phyloP scores from a whole-genome alignment of 176 grass and related monocot genomes.

The Rhynchospora breviuscula region DNA sequence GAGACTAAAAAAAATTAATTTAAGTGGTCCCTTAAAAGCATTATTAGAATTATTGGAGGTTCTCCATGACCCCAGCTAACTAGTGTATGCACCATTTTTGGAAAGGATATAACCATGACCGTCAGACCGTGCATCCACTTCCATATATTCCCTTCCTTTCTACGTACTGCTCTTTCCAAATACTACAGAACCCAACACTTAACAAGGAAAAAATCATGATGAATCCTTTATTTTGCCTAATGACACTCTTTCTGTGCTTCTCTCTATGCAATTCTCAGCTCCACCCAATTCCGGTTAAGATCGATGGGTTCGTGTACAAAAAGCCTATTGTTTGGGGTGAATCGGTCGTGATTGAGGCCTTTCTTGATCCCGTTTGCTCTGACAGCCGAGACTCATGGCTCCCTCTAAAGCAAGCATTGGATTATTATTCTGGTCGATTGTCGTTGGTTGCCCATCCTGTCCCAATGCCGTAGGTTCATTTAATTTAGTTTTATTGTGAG shows the following conservation, averaged over 20 bases:
- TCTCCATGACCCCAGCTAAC: neutral
- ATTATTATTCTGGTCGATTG: conserved; percentile 36
- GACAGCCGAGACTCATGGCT: conserved; percentile 85
- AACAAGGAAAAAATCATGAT: neutral
- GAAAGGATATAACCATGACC: neutral
- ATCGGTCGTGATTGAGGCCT: conserved; percentile 78
- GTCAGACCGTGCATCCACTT: neutral
- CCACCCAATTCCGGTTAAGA: conserved; percentile 48
- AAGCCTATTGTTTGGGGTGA: conserved; percentile 41
- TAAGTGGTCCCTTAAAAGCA: neutral
- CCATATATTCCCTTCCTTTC: neutral
- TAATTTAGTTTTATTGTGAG: neutral
- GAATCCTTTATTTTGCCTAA: neutral
- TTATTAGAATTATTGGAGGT: neutral
- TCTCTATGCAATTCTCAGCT: conserved; percentile 39
- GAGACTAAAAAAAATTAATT: too few species aligned
- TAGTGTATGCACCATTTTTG: neutral
- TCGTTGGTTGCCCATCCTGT: conserved; percentile 69
- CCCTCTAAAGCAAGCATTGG: conserved; percentile 47
- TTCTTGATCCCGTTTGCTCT: conserved; percentile 72
- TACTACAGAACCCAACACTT: neutral
- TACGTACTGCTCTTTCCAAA: neutral
- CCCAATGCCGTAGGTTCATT: conserved; percentile 54
- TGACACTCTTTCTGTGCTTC: neutral
- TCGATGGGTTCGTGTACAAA: conserved; percentile 71